Base-by-base conservation (phyloP, 2,329 filamentous ascomycete genomes). In the Cordyceps tenuipes region DNA sequence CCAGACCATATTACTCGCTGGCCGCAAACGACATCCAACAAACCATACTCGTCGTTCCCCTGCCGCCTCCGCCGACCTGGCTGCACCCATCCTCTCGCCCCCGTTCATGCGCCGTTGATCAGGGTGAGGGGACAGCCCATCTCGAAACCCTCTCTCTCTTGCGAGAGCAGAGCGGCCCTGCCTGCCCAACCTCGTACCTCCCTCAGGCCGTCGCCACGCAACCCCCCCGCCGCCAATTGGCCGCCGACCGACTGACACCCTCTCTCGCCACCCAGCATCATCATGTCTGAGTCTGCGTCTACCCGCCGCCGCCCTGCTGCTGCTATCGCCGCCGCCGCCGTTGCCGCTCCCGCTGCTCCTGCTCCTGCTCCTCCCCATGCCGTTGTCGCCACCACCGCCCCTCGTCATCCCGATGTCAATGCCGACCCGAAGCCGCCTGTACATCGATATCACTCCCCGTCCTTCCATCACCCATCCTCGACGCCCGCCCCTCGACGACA, bases 101-200 rank as follows among this genome's bases (percentile, higher is more conserved):
- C 36, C 56, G 56, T 58, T 58, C 71, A 75, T 78, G 76, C 77
- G 72, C 76, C 76, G 74, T 71, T 70, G 75, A 76, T 76, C 77
- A 77, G 75, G 75, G 73, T 74, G 70, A 70, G 69, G 70, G 68
- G 53, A 56, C 70, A 71, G 69, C 59, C 41, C 72, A 69, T 72
- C 73, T 72, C 73, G 71, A 73, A 73, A 73, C 72, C 65, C 62
- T 54, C 64, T 60, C 52, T 47, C 57, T 36, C 34, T 43, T n/a
- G 46, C 31, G 47, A 61, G 63, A 58, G 60, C 44, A n/a, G 39
- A 36, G 34, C 34, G 58, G 57, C 57, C 54, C 41, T 36, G 15
- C 43, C 43, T 60, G 51, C 58, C 9, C 36, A 44, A 50, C 46
- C 52, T 43, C 23, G 26, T 15, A 10, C 44, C 13, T 47, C 26